Evolutionary conservation across 352 stramenopile species (phyloP), one percentile per base, ranked within the genome.

Genomic region (Globisporangium ultimum): DNA sequence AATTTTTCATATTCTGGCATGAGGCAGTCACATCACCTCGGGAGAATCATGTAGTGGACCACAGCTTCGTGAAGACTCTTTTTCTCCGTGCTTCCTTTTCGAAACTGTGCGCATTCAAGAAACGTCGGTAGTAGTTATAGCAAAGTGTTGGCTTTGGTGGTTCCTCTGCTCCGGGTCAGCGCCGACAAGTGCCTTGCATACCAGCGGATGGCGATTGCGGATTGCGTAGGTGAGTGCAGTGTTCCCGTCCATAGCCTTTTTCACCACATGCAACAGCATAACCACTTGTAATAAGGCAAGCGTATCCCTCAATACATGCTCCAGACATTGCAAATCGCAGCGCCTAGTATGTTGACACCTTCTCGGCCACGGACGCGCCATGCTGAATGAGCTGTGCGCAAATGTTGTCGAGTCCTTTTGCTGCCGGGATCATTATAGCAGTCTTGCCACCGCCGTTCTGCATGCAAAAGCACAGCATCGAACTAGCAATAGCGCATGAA

Each of bases 11-110:
- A 53, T 81, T 81, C 36, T 77, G 66, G 58, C 71, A 84, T 0
- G 72, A 71, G 32, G 58, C 64, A 6, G 64, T 74, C 38, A 75
- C 71, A 45, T 86, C 71, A 9, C 71, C 76, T 32, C 73, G 14
- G 28, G 22, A 64, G 50, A 14, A 64, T 21, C 9, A 7, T 20
- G 5, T 22, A 10, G 21, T 53, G 40, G 58, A 59, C 13, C 7
- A 64, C 46, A 4, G 45, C 53, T 18, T 15, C 38, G 21, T 64
- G 58, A 15, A 64, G 21, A 11, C 24, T 40, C 10, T 38, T 52
- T 7, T 24, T 46, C 34, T 64, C 48, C 24, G 24, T 58, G 48
- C 12, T 52, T 34, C 18, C 38, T 24, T 53, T 60, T 28, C 45
- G 34, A 51, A 54, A 18, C 15, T 18, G 32, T 17, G 28, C n/a